phyloP scores from a whole-genome alignment of 2,329 filamentous ascomycete species.

The Pyrenophora seminiperda region DNA sequence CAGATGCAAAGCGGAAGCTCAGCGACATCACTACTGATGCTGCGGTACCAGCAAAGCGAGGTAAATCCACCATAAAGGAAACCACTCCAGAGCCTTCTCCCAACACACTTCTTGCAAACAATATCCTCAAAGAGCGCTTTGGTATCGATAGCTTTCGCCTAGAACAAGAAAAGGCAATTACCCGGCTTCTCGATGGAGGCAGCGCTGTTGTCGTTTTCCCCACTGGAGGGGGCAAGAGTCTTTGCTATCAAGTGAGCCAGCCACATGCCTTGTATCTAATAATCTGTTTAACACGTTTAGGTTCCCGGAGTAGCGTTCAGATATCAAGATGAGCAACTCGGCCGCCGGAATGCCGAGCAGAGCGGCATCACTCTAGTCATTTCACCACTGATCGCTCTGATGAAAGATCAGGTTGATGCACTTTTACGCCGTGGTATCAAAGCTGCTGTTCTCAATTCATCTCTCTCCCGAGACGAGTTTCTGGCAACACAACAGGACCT shows the following conservation, averaged over 20 bases:
- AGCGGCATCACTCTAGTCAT: constrained; percentile 86
- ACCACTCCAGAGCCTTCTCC: background rate
- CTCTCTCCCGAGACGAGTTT: constrained; percentile 60
- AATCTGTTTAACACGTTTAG: constrained; percentile 14
- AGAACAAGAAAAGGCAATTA: constrained; percentile 55
- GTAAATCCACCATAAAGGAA: background rate
- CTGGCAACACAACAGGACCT: constrained; percentile 61
- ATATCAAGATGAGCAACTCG: constrained; percentile 45
- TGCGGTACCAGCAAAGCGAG: constrained; percentile 1
- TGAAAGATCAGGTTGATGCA: constrained; percentile 94
- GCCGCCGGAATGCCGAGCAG: constrained; percentile 61
- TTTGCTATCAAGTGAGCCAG: constrained; percentile 80
- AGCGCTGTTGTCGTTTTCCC: constrained; percentile 67
- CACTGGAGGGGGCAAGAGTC: constrained; percentile 91
- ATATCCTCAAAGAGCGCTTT: constrained; percentile 50
- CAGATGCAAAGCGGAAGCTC: constrained; percentile 13
- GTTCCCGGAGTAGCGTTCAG: constrained; percentile 52
- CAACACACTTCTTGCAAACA: constrained; percentile 34
- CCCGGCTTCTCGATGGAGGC: constrained; percentile 50
- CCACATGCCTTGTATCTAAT: background rate
- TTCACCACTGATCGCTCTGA: constrained; percentile 87
- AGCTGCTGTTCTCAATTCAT: constrained; percentile 79
- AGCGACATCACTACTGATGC: background rate
- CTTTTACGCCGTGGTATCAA: constrained; percentile 72
- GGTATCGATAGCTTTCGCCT: constrained; percentile 51